Evolutionary conservation across 1,139 yeast species (phyloP).

Genomic region (Geotrichum reessii): DNA sequence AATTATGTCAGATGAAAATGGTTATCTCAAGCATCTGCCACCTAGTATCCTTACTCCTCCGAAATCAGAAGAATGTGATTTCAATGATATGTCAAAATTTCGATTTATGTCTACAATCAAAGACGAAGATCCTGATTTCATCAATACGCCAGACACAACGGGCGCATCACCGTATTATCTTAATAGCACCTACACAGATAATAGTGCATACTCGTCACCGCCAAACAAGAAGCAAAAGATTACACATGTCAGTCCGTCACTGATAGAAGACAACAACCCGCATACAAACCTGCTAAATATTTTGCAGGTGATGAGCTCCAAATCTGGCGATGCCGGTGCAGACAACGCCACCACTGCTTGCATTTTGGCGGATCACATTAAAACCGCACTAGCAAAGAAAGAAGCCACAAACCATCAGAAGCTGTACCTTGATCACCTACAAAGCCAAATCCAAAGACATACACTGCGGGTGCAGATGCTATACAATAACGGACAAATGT

Average conservation of each 20-base stretch:
- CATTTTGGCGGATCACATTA: constrained; percentile 13
- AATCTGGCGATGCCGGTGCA: background rate
- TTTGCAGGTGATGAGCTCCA: constrained; percentile 10
- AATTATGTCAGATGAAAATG: constrained; percentile 5
- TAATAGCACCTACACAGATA: background rate
- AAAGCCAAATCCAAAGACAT: constrained; percentile 15
- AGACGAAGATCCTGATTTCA: background rate
- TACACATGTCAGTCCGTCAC: background rate
- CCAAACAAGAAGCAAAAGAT: background rate
- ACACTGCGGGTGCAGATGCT: constrained; percentile 14
- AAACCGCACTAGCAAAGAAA: constrained; percentile 9
- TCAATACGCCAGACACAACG: constrained; percentile 7
- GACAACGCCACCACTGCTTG: background rate
- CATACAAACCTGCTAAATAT: constrained; percentile 9
- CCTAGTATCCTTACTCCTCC: constrained; percentile 6
- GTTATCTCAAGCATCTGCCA: background rate
- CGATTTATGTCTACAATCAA: background rate
- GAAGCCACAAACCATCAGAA: constrained; percentile 11
- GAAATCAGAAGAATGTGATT: constrained; percentile 4
- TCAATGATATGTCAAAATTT: constrained; percentile 1
- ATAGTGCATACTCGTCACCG: background rate
- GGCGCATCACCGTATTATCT: background rate
- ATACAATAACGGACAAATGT: constrained; percentile 11
- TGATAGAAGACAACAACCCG: background rate
- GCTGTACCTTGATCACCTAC: constrained; percentile 10